These are phyloP conservation scores for Talaromyces ruber DNA, from an alignment of 495 filamentous ascomycete genomes.

Conservation along the genomic window DNA sequence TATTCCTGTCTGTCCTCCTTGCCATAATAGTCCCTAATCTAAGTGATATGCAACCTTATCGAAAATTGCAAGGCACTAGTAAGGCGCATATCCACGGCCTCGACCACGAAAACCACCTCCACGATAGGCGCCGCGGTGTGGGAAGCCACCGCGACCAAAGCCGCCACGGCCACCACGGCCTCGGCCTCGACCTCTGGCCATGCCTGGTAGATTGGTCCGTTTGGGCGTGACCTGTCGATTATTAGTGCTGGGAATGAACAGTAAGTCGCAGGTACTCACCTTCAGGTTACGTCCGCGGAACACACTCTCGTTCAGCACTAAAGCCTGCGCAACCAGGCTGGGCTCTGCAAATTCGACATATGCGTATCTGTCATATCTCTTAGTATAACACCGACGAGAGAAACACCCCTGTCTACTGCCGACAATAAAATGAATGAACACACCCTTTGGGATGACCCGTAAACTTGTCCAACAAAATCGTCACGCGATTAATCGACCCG, in stretches of 20 bases:
- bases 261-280: slow-evolving; percentile 40
- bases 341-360: slow-evolving; percentile 99
- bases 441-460: slow-evolving; percentile 98
- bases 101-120: slow-evolving; percentile 65
- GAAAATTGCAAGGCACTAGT: slow-evolving; percentile 37
- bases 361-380: slow-evolving; percentile 63
- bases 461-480: slow-evolving; percentile 95
- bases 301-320: slow-evolving; percentile 93
- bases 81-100: slow-evolving; percentile 72
- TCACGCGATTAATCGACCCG: slow-evolving; percentile 96
- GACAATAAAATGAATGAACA: slow-evolving; percentile 22
- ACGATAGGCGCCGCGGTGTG: slow-evolving; percentile 68
- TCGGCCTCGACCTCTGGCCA: slow-evolving; percentile 74
- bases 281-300: slow-evolving; percentile 94
- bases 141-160: slow-evolving; percentile 51
- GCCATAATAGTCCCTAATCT: neutral
- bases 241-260: slow-evolving; percentile 6
- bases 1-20: neutral
- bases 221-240: slow-evolving; percentile 76
- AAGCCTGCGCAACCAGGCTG: slow-evolving; percentile 81
- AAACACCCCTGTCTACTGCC: no score
- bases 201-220: slow-evolving; percentile 92
- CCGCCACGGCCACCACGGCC: slow-evolving; percentile 61
- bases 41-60: neutral
- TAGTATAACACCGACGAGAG: no score